Evolutionary conservation across 78 protist genomes (phyloP).

Genomic region (Isochrysis galbana): DNA sequence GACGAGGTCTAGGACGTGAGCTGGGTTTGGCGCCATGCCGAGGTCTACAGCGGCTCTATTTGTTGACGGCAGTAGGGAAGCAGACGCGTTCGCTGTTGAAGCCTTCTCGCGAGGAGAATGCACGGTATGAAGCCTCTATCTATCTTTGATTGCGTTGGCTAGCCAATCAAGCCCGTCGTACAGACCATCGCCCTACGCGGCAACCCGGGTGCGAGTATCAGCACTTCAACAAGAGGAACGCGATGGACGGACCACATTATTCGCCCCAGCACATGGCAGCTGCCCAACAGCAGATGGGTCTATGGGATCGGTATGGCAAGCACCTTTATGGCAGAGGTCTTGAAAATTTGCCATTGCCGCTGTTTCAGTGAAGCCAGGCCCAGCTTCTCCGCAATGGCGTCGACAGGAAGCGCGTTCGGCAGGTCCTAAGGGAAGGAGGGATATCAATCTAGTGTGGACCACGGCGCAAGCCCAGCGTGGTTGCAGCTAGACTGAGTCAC

Average conservation of each 20-base stretch:
- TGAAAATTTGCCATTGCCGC: slow-evolving; percentile 82
- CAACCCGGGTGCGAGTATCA: background rate
- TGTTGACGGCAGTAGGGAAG: too few species aligned
- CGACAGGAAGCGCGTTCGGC: too few species aligned
- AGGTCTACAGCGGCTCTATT: too few species aligned
- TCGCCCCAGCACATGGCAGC: too few species aligned
- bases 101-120: too few species aligned
- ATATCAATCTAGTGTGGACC: too few species aligned
- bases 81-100: too few species aligned
- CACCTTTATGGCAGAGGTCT: slow-evolving; percentile 57
- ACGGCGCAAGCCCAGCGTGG: background rate
- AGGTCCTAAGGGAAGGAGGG: too few species aligned
- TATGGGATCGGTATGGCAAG: background rate
- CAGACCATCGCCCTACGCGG: slow-evolving; percentile 16
- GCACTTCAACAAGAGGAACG: background rate
- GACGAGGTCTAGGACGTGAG: too few species aligned
- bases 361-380: slow-evolving; percentile 60
- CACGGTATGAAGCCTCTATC: too few species aligned
- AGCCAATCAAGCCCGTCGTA: slow-evolving; percentile 6
- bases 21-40: too few species aligned
- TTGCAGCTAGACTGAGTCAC: background rate
- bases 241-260: too few species aligned
- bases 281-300: background rate
- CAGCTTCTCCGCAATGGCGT: slow-evolving; percentile 35
- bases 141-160: background rate